Base-by-base conservation (phyloP, 2,329 filamentous ascomycete species). In the Cladophialophora yegresii region DNA sequence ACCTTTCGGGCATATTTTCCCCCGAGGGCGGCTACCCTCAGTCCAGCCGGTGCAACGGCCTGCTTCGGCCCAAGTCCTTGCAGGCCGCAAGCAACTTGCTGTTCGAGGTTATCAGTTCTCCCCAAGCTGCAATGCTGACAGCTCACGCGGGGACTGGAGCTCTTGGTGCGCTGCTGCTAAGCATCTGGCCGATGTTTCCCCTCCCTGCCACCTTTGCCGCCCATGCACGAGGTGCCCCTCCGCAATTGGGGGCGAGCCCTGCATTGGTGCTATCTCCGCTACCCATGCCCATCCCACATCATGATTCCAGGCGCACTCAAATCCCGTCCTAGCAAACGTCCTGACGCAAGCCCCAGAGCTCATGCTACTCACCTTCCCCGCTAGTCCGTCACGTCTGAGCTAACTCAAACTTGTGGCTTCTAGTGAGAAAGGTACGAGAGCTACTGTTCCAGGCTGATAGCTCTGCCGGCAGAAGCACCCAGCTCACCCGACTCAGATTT, bases 371-470 rank as follows among this genome's bases (percentile, higher is more conserved):
- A 40, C 40, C 45, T 58, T 36, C 54, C 60, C 60, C 60, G 54
- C 60, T 58, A 53, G 32, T 30, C 43, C 45, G 60, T 58, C 60
- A 50, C n/a, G 16, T 51, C 30, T 12, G 57, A 50, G 61, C 61
- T 63, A 59, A 63, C 56, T 16, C 26, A 51, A 16, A 33, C 12
- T 51, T 10, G 36, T 26, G 22, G 55, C 23, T n/a, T 50, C 55
- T 54, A 59, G 54, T 54, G 33, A 13, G 36, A 43, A 43, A 60
- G 51, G 57, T 64, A 60, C 58, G 36, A 43, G 32, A 60, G 51
- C 53, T 64, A 60, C 58, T 54, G 36, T 51, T 47, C 58, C 61
- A 64, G 66, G 66, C 66, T 68, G 58, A 68, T 66, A 68, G 64
- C 66, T 68, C 66, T 66, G 49, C 66, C 66, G 66, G 66, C 51